Evolutionary conservation across 2,329 filamentous ascomycete genomes (phyloP).

Genomic region (Claviceps paspali): DNA sequence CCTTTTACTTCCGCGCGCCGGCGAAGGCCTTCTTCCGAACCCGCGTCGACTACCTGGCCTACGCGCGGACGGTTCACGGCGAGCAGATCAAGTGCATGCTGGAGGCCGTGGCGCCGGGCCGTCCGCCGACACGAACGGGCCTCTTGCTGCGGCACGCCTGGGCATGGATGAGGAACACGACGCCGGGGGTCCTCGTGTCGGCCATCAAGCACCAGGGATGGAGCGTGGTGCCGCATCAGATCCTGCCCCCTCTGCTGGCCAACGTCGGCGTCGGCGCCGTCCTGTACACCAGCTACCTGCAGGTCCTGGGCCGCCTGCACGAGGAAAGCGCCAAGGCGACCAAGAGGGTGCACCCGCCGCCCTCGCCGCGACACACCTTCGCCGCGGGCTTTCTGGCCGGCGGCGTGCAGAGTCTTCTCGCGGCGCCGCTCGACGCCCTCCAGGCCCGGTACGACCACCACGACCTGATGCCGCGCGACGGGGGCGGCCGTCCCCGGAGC

Average conservation of each 20-base stretch:
- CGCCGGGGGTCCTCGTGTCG: constrained; percentile 52
- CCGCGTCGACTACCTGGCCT: constrained; percentile 65
- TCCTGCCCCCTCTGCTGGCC: constrained; percentile 60
- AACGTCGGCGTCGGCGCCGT: constrained; percentile 62
- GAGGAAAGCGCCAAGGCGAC: constrained; percentile 41
- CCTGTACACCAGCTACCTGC: constrained; percentile 61
- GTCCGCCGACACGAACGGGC: constrained; percentile 17
- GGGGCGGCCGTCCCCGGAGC: constrained; percentile 33
- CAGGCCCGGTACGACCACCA: constrained; percentile 55
- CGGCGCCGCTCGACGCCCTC: constrained; percentile 61
- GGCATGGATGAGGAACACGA: constrained; percentile 44
- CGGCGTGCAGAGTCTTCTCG: constrained; percentile 52
- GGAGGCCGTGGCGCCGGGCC: constrained; percentile 20
- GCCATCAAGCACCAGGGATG: constrained; percentile 57
- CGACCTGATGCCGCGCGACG: constrained; percentile 27
- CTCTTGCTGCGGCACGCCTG: constrained; percentile 25
- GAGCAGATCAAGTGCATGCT: constrained; percentile 24
- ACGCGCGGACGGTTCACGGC: constrained; percentile 37
- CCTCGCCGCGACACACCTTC: constrained; percentile 47
- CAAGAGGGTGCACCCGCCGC: constrained; percentile 56
- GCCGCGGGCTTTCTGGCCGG: constrained; percentile 56
- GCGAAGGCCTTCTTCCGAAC: constrained; percentile 88
- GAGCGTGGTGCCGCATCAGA: constrained; percentile 59
- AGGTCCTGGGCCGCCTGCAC: constrained; percentile 50
- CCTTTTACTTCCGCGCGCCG: constrained; percentile 84